Conservation (phyloP, 225 moss, liverwort and hornwort genomes). For the Ulota crispa region DNA sequence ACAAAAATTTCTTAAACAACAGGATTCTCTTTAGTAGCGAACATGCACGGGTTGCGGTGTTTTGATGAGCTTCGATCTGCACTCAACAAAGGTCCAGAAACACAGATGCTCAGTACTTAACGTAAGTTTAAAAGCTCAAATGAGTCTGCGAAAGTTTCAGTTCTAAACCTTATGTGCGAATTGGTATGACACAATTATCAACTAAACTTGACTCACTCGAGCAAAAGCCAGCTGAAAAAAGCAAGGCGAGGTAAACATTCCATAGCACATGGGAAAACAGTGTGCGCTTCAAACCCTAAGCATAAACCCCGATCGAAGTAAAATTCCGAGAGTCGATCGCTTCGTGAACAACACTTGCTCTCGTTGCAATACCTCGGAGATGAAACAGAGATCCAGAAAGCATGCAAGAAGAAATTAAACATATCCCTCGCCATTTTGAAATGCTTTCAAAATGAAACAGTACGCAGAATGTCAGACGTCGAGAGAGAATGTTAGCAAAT, state of each 20-base stretch:
- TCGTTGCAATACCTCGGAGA: no score
- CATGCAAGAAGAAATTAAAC: background rate
- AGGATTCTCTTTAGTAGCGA: background rate
- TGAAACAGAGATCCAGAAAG: background rate
- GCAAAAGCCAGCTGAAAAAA: background rate
- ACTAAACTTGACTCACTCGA: background rate
- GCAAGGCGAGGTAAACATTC: background rate
- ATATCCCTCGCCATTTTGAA: no score
- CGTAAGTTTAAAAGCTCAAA: background rate
- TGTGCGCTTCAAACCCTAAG: constrained; percentile 22
- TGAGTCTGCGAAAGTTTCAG: background rate
- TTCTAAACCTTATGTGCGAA: background rate
- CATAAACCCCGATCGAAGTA: background rate
- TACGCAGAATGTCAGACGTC: background rate
- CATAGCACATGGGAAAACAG: background rate
- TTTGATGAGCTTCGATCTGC: background rate
- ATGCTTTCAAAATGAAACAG: background rate
- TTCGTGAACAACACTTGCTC: background rate
- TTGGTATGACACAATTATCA: background rate
- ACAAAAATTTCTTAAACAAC: background rate
- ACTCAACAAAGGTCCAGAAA: background rate
- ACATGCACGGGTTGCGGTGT: background rate
- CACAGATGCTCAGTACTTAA: background rate
- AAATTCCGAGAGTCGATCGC: background rate
- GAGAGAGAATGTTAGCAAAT: background rate